phyloP scores from a whole-genome alignment of 805 yeast genomes.

The Candida nitratophila region DNA sequence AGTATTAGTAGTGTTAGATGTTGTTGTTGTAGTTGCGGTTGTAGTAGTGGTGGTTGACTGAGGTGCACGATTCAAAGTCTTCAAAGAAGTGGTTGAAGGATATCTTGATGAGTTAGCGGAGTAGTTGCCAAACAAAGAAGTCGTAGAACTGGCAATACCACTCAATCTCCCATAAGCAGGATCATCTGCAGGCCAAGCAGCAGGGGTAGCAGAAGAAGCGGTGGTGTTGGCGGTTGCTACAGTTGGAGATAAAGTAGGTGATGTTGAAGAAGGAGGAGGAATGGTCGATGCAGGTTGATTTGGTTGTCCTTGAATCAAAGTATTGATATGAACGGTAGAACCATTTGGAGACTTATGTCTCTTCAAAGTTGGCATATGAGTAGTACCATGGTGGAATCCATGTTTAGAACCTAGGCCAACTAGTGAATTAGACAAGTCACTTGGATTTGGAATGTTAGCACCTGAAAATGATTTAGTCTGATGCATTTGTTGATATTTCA shows the following conservation, averaged over 20 bases:
- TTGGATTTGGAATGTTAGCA: too few relatives aligned
- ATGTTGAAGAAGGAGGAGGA: background rate
- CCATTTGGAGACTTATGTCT: constrained; percentile 3
- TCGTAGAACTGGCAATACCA: constrained; percentile 11
- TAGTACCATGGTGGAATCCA: background rate
- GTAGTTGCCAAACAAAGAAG: constrained; percentile 11
- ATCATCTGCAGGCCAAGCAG: background rate
- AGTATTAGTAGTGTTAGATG: background rate
- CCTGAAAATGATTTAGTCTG: background rate
- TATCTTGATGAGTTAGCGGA: constrained; percentile 4
- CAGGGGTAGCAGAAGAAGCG: background rate
- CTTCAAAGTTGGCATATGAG: constrained; percentile 1
- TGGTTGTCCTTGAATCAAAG: background rate
- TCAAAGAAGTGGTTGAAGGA: constrained; percentile 9
- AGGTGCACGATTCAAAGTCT: background rate
- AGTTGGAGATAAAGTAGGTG: background rate
- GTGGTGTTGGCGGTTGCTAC: background rate
- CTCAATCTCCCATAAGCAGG: background rate
- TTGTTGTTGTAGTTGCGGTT: background rate
- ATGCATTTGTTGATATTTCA: background rate
- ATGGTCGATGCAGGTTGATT: background rate
- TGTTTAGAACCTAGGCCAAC: background rate
- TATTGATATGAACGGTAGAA: constrained; percentile 1
- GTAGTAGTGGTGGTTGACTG: background rate
- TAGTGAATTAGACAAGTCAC: too few relatives aligned